These are phyloP conservation scores for Eragrostis tef DNA, from an alignment of 202 grass and related monocot genomes.

Conservation along the genomic window DNA sequence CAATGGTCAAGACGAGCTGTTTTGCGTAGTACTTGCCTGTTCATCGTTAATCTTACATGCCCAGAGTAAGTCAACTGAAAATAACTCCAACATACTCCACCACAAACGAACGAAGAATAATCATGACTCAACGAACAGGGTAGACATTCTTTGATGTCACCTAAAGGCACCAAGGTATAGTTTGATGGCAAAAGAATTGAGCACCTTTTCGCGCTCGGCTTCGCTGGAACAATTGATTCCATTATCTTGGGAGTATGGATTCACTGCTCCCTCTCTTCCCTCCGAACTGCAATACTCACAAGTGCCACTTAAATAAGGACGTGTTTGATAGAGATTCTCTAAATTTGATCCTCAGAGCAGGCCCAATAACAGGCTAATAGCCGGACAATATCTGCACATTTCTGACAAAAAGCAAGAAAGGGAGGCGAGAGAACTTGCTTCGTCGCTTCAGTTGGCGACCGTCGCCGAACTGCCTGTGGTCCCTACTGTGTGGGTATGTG, in stretches of 20 bases:
- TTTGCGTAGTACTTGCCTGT: background rate
- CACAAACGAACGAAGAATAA: background rate
- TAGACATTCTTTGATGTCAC: constrained; percentile 25
- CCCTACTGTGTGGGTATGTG: no score
- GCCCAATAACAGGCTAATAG: no score
- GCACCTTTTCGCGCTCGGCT: background rate
- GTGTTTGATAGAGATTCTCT: no score
- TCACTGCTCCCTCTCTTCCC: no score
- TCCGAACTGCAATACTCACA: no score
- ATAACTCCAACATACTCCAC: background rate
- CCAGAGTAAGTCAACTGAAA: background rate
- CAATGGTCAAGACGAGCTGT: background rate
- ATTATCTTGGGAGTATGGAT: background rate
- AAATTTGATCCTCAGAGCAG: no score
- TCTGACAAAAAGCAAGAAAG: no score
- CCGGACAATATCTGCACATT: no score
- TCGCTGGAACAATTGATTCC: constrained; percentile 2
- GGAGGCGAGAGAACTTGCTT: no score
- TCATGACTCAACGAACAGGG: background rate
- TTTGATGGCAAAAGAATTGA: background rate
- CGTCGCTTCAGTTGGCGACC: no score
- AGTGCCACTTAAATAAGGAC: no score
- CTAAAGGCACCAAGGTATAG: background rate
- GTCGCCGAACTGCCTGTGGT: no score
- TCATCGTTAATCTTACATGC: background rate